These are phyloP conservation scores for Vaucheria bursata DNA, from an alignment of 352 stramenopile species.

Conservation along the genomic window DNA sequence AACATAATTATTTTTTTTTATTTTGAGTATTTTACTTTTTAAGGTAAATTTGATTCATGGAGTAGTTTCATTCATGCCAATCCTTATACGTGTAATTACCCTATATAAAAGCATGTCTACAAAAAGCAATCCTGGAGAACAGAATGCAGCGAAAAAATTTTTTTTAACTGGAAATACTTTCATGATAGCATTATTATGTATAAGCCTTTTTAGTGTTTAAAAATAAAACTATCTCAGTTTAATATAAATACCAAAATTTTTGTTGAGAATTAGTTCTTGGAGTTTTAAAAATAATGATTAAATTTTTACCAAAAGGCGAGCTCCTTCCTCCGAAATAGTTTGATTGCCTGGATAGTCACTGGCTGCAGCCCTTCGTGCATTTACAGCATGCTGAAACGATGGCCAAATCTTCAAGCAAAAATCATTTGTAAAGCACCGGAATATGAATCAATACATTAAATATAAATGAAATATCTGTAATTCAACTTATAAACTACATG, in stretches of 20 bases:
- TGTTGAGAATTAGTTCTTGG: neutral
- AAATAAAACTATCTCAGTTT: too few species aligned
- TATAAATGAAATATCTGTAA: neutral
- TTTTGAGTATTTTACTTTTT: too few species aligned
- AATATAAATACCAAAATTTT: neutral
- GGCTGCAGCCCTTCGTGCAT: constrained; percentile 10
- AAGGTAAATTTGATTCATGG: too few species aligned
- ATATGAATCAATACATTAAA: constrained; percentile 2
- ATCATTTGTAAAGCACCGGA: neutral
- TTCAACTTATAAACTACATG: neutral
- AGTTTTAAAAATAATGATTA: neutral
- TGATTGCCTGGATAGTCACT: constrained; percentile 1
- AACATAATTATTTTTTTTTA: too few species aligned
- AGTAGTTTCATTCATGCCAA: too few species aligned
- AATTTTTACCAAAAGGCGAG: constrained; percentile 8
- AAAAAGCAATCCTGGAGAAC: too few species aligned
- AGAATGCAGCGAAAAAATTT: too few species aligned
- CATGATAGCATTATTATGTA: too few species aligned
- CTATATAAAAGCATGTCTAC: too few species aligned
- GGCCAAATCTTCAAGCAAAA: neutral
- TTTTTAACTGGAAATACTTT: too few species aligned
- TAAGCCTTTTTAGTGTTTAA: too few species aligned
- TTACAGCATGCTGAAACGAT: constrained; percentile 34
- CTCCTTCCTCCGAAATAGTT: constrained; percentile 20
- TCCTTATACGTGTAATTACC: too few species aligned